These are phyloP conservation scores for Diaporthe citrichinensis DNA, from an alignment of 2,329 filamentous ascomycete genomes.

Conservation along the genomic window DNA sequence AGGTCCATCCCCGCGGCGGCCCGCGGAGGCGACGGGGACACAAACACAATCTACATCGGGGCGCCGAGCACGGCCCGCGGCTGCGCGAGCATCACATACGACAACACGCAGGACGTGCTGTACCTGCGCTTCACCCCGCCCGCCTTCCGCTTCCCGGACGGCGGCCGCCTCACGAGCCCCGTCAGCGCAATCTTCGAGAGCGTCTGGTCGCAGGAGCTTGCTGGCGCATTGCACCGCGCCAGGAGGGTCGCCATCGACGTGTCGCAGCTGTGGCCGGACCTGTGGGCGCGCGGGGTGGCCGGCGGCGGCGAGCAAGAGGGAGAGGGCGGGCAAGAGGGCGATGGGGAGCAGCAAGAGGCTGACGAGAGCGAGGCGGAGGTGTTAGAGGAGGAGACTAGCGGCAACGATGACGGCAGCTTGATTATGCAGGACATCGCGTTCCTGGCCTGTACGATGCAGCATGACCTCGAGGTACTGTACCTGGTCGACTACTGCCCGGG, in stretches of 20 bases:
- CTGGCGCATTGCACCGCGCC: conserved; percentile 37
- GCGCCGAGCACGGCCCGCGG: neutral
- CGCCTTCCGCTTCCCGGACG: neutral
- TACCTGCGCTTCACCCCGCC: conserved; percentile 36
- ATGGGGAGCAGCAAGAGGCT: neutral
- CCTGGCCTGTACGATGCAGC: conserved; percentile 41
- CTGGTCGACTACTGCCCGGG: conserved; percentile 41
- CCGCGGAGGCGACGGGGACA: too few species aligned
- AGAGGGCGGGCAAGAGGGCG: neutral
- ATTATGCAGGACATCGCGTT: conserved; percentile 41
- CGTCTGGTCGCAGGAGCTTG: conserved; percentile 38
- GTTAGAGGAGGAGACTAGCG: neutral
- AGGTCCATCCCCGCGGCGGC: too few species aligned
- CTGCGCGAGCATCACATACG: conserved; percentile 27
- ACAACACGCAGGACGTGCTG: conserved; percentile 41
- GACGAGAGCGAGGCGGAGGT: neutral
- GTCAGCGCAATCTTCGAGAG: conserved; percentile 38
- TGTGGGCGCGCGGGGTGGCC: neutral
- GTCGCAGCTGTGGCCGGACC: conserved; percentile 37
- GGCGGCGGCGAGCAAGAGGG: neutral
- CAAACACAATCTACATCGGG: conserved; percentile 38
- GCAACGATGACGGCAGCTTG: neutral
- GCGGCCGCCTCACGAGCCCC: conserved; percentile 1
- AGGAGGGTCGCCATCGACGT: conserved; percentile 42
- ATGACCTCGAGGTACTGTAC: conserved; percentile 42